Conservation (phyloP, 75 land plant species). For the Larix kaempferi region DNA sequence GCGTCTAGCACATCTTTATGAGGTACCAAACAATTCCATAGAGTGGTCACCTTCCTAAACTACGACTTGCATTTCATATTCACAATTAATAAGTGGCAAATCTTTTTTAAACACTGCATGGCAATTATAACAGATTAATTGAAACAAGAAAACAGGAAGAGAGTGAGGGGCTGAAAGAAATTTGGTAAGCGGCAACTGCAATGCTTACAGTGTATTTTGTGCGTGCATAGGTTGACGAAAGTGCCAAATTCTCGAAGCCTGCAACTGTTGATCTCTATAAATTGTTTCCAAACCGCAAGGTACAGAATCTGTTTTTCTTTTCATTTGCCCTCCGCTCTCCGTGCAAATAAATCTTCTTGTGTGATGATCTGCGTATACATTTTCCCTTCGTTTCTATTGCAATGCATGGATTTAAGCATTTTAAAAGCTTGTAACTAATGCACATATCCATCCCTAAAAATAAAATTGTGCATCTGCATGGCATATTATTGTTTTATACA, state of each 20-base stretch:
- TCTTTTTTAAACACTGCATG: too few relatives aligned
- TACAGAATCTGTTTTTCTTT: neutral
- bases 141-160: too few relatives aligned
- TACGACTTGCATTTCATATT: neutral
- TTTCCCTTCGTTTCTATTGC: neutral
- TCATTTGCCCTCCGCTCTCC: neutral
- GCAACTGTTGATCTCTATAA: conserved; percentile 23
- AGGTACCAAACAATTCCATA: conserved; percentile 16
- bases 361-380: neutral
- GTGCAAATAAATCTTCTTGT: neutral
- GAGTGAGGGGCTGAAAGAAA: too few relatives aligned
- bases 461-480: neutral
- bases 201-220: neutral
- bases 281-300: conserved; percentile 20
- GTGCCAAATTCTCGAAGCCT: conserved; percentile 20
- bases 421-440: neutral
- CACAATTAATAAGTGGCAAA: neutral
- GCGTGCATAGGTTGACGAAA: conserved; percentile 18
- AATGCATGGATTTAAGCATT: neutral
- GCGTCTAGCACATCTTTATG: conserved; percentile 34
- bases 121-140: too few relatives aligned
- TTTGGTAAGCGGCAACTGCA: too few relatives aligned
- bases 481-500: too few relatives aligned
- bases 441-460: neutral
- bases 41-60: neutral